phyloP scores from a whole-genome alignment of 2,329 filamentous ascomycete species.

The Verticillium klebahnii region DNA sequence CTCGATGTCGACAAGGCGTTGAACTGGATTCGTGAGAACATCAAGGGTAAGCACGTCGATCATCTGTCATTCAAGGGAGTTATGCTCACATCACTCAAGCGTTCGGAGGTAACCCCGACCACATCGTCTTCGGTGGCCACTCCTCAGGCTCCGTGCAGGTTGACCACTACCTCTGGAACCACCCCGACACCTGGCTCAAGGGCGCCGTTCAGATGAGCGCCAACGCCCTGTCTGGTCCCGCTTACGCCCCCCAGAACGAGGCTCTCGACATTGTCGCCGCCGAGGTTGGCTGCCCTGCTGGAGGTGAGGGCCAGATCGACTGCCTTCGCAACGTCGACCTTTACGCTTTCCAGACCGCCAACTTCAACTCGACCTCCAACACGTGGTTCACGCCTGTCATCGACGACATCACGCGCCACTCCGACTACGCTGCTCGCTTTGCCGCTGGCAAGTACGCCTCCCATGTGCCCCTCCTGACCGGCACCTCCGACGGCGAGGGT shows the following conservation, averaged over 20 bases:
- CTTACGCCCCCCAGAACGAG: conserved; percentile 29
- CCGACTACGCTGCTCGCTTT: conserved; percentile 23
- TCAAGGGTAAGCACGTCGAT: conserved; percentile 13
- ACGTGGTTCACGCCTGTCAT: conserved; percentile 36
- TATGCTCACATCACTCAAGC: conserved; percentile 16
- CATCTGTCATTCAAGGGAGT: neutral
- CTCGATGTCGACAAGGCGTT: conserved; percentile 31
- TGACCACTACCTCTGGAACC: conserved; percentile 37
- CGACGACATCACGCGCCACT: conserved; percentile 27
- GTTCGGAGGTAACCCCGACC: conserved; percentile 39
- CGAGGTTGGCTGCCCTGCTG: conserved; percentile 29
- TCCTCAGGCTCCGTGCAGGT: conserved; percentile 31
- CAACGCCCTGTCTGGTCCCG: conserved; percentile 34
- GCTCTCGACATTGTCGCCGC: conserved; percentile 29
- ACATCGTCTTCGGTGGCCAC: conserved; percentile 39
- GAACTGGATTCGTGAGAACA: conserved; percentile 35
- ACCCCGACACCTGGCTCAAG: conserved; percentile 29
- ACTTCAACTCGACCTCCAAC: conserved; percentile 30
- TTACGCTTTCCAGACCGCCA: conserved; percentile 22
- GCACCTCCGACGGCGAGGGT: conserved; percentile 29
- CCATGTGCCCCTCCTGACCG: conserved; percentile 28
- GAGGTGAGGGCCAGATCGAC: conserved; percentile 24
- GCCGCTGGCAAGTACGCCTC: conserved; percentile 22
- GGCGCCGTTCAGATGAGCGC: conserved; percentile 36
- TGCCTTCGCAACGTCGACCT: conserved; percentile 28